Conservation (phyloP, 2,329 filamentous ascomycete genomes). For the Polychaeton citri region DNA sequence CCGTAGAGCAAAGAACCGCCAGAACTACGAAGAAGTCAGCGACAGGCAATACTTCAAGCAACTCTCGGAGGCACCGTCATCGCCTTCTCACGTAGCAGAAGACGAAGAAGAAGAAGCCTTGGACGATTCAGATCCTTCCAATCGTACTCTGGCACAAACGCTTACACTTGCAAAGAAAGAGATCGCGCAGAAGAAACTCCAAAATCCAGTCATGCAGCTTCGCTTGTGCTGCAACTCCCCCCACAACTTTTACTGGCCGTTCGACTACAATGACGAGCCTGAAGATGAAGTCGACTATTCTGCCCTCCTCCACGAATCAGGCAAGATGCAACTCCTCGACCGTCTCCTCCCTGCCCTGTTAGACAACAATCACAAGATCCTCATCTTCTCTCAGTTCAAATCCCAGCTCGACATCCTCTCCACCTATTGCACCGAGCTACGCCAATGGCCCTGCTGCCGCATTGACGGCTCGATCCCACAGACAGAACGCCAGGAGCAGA, state of each 20-base stretch:
- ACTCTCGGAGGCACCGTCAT: constrained; percentile 45
- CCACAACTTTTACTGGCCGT: constrained; percentile 94
- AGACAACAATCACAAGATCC: constrained; percentile 64
- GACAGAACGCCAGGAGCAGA: constrained; percentile 35
- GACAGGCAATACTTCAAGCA: constrained; percentile 76
- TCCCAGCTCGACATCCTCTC: constrained; percentile 84
- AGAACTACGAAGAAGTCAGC: constrained; percentile 55
- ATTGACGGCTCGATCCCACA: constrained; percentile 85
- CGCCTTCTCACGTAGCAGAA: too few relatives aligned
- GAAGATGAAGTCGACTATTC: constrained; percentile 43
- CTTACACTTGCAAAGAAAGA: constrained; percentile 74
- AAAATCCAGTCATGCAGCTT: constrained; percentile 85
- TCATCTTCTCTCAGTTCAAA: constrained; percentile 95
- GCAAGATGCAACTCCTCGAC: constrained; percentile 92
- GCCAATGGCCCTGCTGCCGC: constrained; percentile 68
- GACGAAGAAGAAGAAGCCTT: constrained; percentile 23
- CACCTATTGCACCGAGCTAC: constrained; percentile 68
- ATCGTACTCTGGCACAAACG: constrained; percentile 44
- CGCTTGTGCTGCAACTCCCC: constrained; percentile 86
- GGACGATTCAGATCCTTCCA: constrained; percentile 46
- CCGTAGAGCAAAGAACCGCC: constrained; percentile 40
- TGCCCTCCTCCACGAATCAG: constrained; percentile 70
- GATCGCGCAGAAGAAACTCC: constrained; percentile 79
- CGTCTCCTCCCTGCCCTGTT: constrained; percentile 69
- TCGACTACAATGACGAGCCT: constrained; percentile 46